Percentiles rank a stretch among this genome's conserved stretches.
These are phyloP conservation scores for Rhododendron ovatum DNA, from an alignment of 148 eudicot species.

Conservation along the genomic window DNA sequence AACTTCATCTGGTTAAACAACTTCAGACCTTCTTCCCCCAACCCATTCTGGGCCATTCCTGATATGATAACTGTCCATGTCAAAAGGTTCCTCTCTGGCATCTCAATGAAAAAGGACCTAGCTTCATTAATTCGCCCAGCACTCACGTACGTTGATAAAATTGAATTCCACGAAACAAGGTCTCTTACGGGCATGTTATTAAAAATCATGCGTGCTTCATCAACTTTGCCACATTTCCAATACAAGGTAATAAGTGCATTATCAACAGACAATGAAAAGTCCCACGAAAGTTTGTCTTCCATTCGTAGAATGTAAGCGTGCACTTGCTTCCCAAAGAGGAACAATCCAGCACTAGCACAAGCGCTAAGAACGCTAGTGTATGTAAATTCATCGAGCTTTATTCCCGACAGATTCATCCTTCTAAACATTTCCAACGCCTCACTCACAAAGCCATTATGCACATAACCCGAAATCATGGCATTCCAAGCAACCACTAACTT, in stretches of 20 bases:
- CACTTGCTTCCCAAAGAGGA: constrained; percentile 42
- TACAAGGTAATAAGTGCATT: constrained; percentile 58
- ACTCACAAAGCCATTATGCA: constrained; percentile 36
- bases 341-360: constrained; percentile 45
- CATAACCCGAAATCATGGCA: constrained; percentile 51
- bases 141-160: constrained; percentile 41
- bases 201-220: constrained; percentile 45
- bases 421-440: constrained; percentile 45
- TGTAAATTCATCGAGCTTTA: constrained; percentile 47
- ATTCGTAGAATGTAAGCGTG: constrained; percentile 50
- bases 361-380: constrained; percentile 54
- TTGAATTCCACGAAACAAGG: constrained; percentile 54
- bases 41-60: constrained; percentile 53
- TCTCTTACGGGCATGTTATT: constrained; percentile 39
- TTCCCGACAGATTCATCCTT: constrained; percentile 34
- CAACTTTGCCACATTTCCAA: constrained; percentile 39
- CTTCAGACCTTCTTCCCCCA: constrained; percentile 51
- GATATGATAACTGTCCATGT: constrained; percentile 63
- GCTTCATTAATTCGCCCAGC: constrained; percentile 40
- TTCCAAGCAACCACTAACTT: constrained; percentile 56
- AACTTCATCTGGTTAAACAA: constrained; percentile 48
- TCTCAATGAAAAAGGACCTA: constrained; percentile 33
- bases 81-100: constrained; percentile 44
- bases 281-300: constrained; percentile 25
- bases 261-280: constrained; percentile 34